Evolutionary conservation across 2,329 filamentous ascomycete species (phyloP), one percentile per base, ranked within the genome.

Genomic region (Aspergillus alliaceus): DNA sequence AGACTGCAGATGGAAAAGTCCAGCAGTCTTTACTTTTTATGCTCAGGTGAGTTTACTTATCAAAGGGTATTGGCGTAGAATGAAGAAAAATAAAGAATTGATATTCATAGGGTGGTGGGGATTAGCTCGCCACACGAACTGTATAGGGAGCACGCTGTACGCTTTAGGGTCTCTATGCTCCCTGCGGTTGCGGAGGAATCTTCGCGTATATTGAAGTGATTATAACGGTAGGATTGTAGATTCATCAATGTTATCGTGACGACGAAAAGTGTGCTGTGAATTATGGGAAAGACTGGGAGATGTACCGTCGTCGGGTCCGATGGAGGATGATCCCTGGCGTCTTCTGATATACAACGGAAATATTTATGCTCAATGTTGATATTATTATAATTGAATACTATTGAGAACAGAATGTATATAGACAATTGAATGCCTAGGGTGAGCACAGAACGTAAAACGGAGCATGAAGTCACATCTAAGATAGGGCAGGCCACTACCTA

Each of bases 401-500:
- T n/a, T n/a, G n/a, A n/a, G n/a, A n/a, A n/a, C n/a, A n/a, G n/a
- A n/a, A n/a, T n/a, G n/a, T n/a, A n/a, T n/a, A n/a, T n/a, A n/a
- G n/a, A n/a, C n/a, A n/a, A n/a, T n/a, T n/a, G n/a, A n/a, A n/a
- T n/a, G n/a, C n/a, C n/a, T n/a, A n/a, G n/a, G n/a, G n/a, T n/a
- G n/a, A n/a, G n/a, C n/a, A n/a, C n/a, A 18, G 6, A 9, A 18
- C 15, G 2, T 2, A 3, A 35, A 4, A 18, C 15, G 15, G 15
- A 35, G 34, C 34, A 35, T 7, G 18, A 35, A 7, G 4, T 8
- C 15, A 35, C 15, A 8, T 35, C 34, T n/a, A 18, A 39, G 7
- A n/a, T n/a, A n/a, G n/a, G n/a, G 12, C 6, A 42, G n/a, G 39
- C 2, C 12, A 31, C 15, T 27, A 73, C 52, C 62, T 58, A 58